phyloP scores from a whole-genome alignment of 129 eudicot species.

The Flaveria sonorensis region DNA sequence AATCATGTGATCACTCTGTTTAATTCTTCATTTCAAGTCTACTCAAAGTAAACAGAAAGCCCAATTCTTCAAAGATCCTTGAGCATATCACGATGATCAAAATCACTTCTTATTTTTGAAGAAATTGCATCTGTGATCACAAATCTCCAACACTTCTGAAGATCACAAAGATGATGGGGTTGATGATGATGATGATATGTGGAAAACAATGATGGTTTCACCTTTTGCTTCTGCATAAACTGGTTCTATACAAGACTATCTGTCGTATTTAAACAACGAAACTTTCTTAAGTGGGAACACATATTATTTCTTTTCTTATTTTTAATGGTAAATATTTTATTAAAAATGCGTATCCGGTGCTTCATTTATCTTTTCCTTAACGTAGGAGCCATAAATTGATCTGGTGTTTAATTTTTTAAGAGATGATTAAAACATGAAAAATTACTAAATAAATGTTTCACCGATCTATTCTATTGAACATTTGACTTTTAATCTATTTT shows the following conservation, averaged over 20 bases:
- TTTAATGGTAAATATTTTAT: neutral
- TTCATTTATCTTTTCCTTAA: too few species aligned
- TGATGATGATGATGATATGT: neutral
- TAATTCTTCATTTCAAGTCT: conserved; percentile 13
- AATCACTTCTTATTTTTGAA: neutral
- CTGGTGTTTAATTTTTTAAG: too few species aligned
- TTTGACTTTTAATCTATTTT: too few species aligned
- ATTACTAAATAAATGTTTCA: too few species aligned
- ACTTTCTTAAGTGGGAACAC: neutral
- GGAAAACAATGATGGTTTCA: neutral
- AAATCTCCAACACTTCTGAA: neutral
- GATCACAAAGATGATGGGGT: neutral
- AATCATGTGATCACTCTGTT: conserved; percentile 4
- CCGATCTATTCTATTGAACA: too few species aligned
- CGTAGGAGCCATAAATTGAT: too few species aligned
- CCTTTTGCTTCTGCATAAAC: neutral
- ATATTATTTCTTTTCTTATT: neutral
- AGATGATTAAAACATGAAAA: too few species aligned
- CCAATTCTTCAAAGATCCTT: neutral
- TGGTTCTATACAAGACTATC: neutral
- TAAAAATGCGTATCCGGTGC: too few species aligned
- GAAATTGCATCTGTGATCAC: conserved; percentile 5
- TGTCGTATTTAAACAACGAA: neutral
- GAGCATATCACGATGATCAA: neutral
- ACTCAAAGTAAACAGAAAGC: too few species aligned